These are phyloP conservation scores for Stropharia rugosoannulata DNA, from an alignment of 768 basidiomycete species.

Conservation along the genomic window DNA sequence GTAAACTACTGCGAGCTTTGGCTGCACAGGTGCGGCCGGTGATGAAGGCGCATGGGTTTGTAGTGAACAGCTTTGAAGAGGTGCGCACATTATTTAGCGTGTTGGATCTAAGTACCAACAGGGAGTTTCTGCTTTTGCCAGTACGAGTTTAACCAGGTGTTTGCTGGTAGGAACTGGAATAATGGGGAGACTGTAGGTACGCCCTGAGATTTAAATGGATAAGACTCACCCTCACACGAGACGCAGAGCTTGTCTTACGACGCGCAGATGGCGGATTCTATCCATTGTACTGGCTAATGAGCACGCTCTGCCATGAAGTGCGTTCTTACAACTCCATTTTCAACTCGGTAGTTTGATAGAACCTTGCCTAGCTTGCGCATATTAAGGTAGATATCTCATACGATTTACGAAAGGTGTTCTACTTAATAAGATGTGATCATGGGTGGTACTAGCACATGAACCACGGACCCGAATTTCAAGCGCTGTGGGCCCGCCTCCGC, in stretches of 20 bases:
- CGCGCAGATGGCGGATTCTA: conserved; percentile 59
- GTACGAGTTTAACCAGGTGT: conserved; percentile 80
- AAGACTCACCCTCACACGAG: neutral
- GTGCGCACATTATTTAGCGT: conserved; percentile 32
- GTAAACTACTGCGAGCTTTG: conserved; percentile 71
- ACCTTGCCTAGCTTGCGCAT: conserved; percentile 63
- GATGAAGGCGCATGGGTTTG: conserved; percentile 79
- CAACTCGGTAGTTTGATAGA: conserved; percentile 7
- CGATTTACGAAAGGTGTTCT: neutral
- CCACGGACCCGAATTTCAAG: conserved; percentile 75
- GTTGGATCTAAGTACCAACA: neutral
- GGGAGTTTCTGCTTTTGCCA: conserved; percentile 23
- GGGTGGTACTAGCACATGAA: conserved; percentile 63
- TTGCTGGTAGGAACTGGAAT: conserved; percentile 86
- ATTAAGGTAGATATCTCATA: conserved; percentile 54
- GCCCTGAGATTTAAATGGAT: neutral
- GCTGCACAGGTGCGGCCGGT: conserved; percentile 83
- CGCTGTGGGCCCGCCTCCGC: conserved; percentile 66
- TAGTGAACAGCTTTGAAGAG: conserved; percentile 81
- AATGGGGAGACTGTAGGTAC: conserved; percentile 76
- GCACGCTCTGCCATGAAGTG: conserved; percentile 84
- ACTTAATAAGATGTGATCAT: neutral
- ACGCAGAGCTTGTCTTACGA: conserved; percentile 71
- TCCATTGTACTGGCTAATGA: conserved; percentile 67
- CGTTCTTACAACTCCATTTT: conserved; percentile 13